Base-by-base conservation (phyloP, 2,329 filamentous ascomycete genomes). In the Cladophialophora psammophila region DNA sequence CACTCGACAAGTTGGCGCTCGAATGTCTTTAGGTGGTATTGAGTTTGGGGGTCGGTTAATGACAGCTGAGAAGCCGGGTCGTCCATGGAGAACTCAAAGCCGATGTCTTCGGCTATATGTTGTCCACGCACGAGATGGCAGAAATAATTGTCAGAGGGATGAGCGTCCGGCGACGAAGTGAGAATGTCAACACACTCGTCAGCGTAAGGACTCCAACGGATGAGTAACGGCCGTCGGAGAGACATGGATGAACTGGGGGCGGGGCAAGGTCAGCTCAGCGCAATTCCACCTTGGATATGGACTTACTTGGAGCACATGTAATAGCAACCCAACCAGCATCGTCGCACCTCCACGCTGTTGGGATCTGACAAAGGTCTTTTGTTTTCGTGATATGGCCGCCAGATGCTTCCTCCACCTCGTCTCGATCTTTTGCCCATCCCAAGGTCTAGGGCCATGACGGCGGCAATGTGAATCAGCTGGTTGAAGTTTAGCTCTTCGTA, bases 401-500 rank as follows among this genome's bases (percentile, higher is more conserved):
- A 74, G 38, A 80, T 72, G n/a, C 68, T 76, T 9, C 76, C 72
- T 67, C 69, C 73, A 78, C 76, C 69, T 72, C 70, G 72, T 76
- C 81, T 75, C 69, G 78, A 77, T 71, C 83, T 82, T 69, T 87
- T 86, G 15, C 90, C 91, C 6, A 96, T 85, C 0, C 93, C 93
- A 38, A 96, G 85, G 72, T 96, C 93, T 63, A 96, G 88, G 32
- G 90, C 90, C 89, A 96, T 92, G 72, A 92, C 86, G 56, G 90
- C 90, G 1, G 91, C 90, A 75, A 92, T 88, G 76, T 96, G 92
- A 54, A 93, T 88, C 71, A 95, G 85, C 80, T 94, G 91, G 79
- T 95, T 96, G 77, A 95, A 96, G 76, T 95, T 95, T 74, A 94
- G 87, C 79, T 95, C 91, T 74, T 96, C 92, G 66, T 91, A 91